Evolutionary conservation across 2,329 filamentous ascomycete species (phyloP), one percentile per base, ranked within the genome.

Genomic region (Periconia digitata): DNA sequence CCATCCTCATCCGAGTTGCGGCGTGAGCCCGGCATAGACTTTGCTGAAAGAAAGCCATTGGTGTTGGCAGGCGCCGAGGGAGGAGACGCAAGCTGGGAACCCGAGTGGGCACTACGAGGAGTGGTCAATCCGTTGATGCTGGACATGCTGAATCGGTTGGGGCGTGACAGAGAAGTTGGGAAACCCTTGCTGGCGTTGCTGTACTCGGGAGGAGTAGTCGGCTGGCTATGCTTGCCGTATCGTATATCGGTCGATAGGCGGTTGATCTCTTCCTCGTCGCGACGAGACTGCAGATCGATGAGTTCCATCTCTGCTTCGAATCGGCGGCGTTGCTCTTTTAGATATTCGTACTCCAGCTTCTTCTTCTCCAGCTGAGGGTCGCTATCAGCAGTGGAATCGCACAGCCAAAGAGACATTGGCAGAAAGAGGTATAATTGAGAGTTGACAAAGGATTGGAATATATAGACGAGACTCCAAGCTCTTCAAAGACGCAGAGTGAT

Each of bases 141-240:
- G 32, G 91, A 92, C 52, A 89, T 88, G 45, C 92, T 95, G 76
- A 95, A 92, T 53, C 92, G 84, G 69, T 92, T 92, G 37, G 90
- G 89, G 36, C 90, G 85, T 46, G 90, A 90, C 67, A 94, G 89
- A 58, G 88, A 85, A 63, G 85, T 85, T 47, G 88, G 85, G 63
- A 95, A 92, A 37, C 86, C 86, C 53, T 83, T 84, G 50, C 82
- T 83, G 37, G 12, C 21, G 43, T 95, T 90, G 60, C 85, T 86
- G 71, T 94, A 92, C 71, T 97, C 94, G 24, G 94, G 94, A 18
- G 94, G 94, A 18, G 94, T 99, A 2, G 94, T 96, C 15, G 94
- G 94, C 74, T 97, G 92, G 60, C 90, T 96, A 68, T 95, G 89
- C 63, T 92, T 88, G 45, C 89, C 89, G 51, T 84, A 66, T n/a